Percentiles rank a stretch among this genome's conserved stretches.
Conservation (phyloP, 129 eudicot species). For the Helichrysum umbraculigerum region DNA sequence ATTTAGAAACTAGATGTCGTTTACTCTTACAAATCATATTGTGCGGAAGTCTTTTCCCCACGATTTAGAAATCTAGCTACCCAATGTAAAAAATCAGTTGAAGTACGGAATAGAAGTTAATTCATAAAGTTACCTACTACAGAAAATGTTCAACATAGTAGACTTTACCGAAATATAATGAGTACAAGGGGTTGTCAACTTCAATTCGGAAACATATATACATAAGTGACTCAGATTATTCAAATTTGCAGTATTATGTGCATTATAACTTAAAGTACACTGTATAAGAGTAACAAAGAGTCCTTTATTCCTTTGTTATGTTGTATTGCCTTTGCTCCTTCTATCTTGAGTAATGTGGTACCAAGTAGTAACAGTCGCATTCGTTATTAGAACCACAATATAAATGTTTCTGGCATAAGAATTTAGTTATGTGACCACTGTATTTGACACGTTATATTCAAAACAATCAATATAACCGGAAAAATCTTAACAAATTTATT, state of each 20-base stretch:
- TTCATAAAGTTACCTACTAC: not conserved
- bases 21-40: slow-evolving; percentile 27
- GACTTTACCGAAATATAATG: not conserved
- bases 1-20: slow-evolving; percentile 28
- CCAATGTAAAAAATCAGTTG: slow-evolving; percentile 20
- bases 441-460: not conserved
- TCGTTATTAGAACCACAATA: too few species aligned
- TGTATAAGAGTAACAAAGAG: not conserved
- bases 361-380: not conserved
- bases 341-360: not conserved
- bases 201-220: not conserved
- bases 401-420: too few species aligned
- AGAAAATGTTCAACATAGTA: not conserved
- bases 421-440: too few species aligned
- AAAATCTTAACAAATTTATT: not conserved
- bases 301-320: not conserved
- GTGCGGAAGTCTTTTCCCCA: slow-evolving; percentile 1
- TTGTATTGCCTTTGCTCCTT: not conserved
- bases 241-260: not conserved
- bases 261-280: not conserved
- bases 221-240: not conserved
- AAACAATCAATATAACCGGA: not conserved
- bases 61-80: slow-evolving; percentile 11
- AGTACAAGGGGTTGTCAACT: not conserved
- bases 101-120: slow-evolving; percentile 26